Base-by-base conservation (phyloP, 495 filamentous ascomycete genomes). In the Aspergillus cristatus region DNA sequence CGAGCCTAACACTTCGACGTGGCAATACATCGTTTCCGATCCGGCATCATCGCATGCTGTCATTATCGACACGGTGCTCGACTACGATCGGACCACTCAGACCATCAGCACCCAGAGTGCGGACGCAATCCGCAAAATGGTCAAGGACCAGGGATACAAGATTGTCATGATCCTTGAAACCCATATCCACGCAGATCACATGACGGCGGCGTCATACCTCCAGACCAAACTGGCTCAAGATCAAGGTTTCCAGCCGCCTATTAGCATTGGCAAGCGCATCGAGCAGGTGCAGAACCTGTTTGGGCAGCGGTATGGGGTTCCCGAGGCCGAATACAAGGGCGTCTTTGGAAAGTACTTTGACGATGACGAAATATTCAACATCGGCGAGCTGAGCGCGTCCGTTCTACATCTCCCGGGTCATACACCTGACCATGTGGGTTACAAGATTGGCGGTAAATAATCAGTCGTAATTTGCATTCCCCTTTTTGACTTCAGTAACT, bases 11-110 rank as follows among this genome's bases (percentile, higher is more conserved):
- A 70, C 68, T 5, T 47, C 55, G 22, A 75, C 72, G 13, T 78
- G 66, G 67, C 73, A 76, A 38, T 76, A 76, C 48, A 40, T 76
- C 2, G 63, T 76, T 7, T 70, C 64, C 8, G 68, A 70, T 40
- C 63, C 69, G 0, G 22, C 46, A 4, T 71, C 67, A 7, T 49
- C 48, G 2, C 22, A 45, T 4, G 70, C 72, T 18, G 63, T 54
- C 36, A 68, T 78, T 36, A 74, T 78, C 41, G 75, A 76, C 46
- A 56, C 72, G 0, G 73, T 77, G 2, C 60, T 77, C 1, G 64
- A 77, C 49, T 75, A 59, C 40, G 58, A 76, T 41, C 60, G 60
- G 0, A 40, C 48, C 10, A 53, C 45, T 2, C 58, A 51, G 29
- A 25, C 32, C 26, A 54, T 75, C 42, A 58, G 45, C 13, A 71